Conservation (phyloP, 805 yeast genomes). For the Lachancea meyersii region DNA sequence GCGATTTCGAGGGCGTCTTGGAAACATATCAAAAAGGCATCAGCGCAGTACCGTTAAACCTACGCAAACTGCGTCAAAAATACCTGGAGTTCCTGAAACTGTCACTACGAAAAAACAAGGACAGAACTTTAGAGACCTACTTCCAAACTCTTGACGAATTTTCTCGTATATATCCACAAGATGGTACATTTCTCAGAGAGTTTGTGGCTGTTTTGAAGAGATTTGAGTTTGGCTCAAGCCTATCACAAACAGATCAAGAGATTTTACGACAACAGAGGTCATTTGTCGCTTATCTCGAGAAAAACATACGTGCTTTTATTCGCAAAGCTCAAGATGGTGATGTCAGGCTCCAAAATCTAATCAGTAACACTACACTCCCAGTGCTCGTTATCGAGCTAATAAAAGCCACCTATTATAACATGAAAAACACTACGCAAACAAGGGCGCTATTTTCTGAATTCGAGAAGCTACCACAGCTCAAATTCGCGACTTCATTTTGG, state of each 20-base stretch:
- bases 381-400: constrained; percentile 35
- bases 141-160: constrained; percentile 12
- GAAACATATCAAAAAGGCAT: constrained; percentile 48
- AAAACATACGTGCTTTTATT: constrained; percentile 19
- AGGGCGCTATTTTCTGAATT: constrained; percentile 29
- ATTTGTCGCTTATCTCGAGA: constrained; percentile 24
- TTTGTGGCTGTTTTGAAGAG: constrained; percentile 22
- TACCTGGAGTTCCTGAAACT: constrained; percentile 20
- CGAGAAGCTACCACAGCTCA: constrained; percentile 28
- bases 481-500: constrained; percentile 50
- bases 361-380: constrained; percentile 40
- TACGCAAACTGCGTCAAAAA: constrained; percentile 14
- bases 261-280: constrained; percentile 20
- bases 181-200: constrained; percentile 15
- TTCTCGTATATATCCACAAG: constrained; percentile 17
- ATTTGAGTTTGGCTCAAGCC: constrained; percentile 17
- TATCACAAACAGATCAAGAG: constrained; percentile 18
- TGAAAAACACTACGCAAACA: constrained; percentile 30
- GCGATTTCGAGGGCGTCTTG: constrained; percentile 33
- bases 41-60: constrained; percentile 34
- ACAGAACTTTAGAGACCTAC: constrained; percentile 6
- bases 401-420: constrained; percentile 25
- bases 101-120: constrained; percentile 11
- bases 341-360: constrained; percentile 25
- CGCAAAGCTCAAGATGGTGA: constrained; percentile 17